Evolutionary conservation across 768 basidiomycete species (phyloP), one percentile per base, ranked within the genome.

Genomic region (Pleurotus giganteus): DNA sequence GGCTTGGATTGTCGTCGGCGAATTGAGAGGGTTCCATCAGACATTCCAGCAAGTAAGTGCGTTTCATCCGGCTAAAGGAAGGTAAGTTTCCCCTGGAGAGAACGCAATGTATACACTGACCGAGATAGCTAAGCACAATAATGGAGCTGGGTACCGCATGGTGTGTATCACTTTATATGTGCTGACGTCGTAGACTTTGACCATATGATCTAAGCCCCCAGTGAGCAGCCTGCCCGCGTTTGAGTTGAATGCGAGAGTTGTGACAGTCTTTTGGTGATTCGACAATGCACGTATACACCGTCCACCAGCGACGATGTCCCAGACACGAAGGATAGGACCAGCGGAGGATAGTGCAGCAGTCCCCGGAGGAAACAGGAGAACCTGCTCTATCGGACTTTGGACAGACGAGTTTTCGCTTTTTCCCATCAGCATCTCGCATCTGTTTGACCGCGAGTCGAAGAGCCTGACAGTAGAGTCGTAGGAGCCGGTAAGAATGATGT

Each of bases 191-290:
- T 98, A 99, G 29, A 98, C 95, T 72, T 99, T 99, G 55, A 98
- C 92, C 89, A 99, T 90, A 61, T 96, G 94, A 68, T 99, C 97
- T 58, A 99, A 75, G 39, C 91, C 85, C 27, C 94, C 97, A 0
- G 92, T 93, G 43, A 99, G 75, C 2, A 98, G 79, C 32, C 94
- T 82, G 60, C 84, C 82, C 24, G 89, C 85, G 47, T 76, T 80
- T 27, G 88, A 65, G 65, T 93, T 87, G 69, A 95, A 93, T 1
- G 92, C 75, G 39, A 97, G 78, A 13, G 92, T 82, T 0, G 96
- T 98, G 54, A 99, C 83, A 2, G 97, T 94, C 74, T 99, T 99
- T 72, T 98, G 96, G 67, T 99, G 97, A 73, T 98, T 98, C 31
- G 94, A 96, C 58, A 98, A 66, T 8, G 97, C 96, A 44, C 90